Percentiles rank a stretch among this genome's conserved stretches.
phyloP scores from a whole-genome alignment of 179 eudicot species.

The Camellia oleifera region DNA sequence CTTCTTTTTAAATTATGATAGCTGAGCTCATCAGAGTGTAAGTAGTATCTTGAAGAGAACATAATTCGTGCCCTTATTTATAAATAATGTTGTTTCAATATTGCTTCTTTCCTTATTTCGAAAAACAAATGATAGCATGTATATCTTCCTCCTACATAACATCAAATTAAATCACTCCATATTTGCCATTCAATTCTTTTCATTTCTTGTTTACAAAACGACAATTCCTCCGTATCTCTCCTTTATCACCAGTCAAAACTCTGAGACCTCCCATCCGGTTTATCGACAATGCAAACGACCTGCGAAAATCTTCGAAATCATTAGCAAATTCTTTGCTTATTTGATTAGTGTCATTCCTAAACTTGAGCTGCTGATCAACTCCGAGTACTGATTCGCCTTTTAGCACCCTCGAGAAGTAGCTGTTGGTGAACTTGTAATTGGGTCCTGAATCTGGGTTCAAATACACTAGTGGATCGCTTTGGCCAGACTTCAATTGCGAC shows the following conservation, averaged over 20 bases:
- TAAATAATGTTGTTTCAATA: too few species aligned
- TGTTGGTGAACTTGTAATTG: constrained; percentile 31
- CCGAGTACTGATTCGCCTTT: constrained; percentile 42
- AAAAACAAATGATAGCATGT: too few species aligned
- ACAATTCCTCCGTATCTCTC: constrained; percentile 66
- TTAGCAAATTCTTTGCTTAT: constrained; percentile 39
- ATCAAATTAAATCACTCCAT: not conserved
- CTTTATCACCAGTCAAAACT: constrained; percentile 53
- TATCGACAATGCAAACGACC: constrained; percentile 55
- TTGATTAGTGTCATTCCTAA: constrained; percentile 39
- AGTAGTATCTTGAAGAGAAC: too few species aligned
- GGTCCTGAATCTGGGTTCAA: constrained; percentile 38
- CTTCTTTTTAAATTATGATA: too few species aligned
- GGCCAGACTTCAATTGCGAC: constrained; percentile 21
- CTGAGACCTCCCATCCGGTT: constrained; percentile 51
- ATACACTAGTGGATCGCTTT: constrained; percentile 46
- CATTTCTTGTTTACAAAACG: constrained; percentile 33
- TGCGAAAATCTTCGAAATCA: constrained; percentile 37
- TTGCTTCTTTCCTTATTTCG: too few species aligned
- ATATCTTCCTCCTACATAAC: too few species aligned
- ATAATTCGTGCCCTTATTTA: too few species aligned
- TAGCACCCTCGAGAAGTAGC: constrained; percentile 46
- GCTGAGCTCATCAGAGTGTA: too few species aligned
- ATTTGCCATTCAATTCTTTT: constrained; percentile 30
- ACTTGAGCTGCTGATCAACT: constrained; percentile 56